Evolutionary conservation across 768 basidiomycete species (phyloP).

Genomic region (Naganishia friedmannii): DNA sequence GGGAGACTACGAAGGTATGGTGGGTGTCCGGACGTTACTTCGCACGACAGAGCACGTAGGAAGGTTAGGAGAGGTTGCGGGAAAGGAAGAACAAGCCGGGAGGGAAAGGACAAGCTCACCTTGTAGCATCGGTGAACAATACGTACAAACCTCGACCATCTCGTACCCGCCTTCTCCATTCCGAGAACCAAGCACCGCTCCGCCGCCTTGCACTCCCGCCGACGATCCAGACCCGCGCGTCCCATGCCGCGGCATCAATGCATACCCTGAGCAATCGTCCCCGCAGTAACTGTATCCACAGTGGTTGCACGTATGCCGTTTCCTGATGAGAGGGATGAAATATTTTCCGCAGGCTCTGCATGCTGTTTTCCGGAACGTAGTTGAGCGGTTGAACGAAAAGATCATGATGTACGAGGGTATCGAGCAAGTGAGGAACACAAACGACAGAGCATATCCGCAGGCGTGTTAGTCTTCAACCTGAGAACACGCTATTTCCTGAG

Average conservation of each 20-base stretch:
- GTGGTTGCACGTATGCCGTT: conserved; percentile 46
- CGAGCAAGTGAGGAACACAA: no score
- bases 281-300: conserved; percentile 51
- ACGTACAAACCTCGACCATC: conserved; percentile 46
- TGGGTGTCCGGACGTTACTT: conserved; percentile 46
- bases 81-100: neutral
- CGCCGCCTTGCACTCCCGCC: neutral
- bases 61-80: neutral
- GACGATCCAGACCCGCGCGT: neutral
- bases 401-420: neutral
- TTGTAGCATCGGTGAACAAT: conserved; percentile 48
- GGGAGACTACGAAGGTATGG: conserved; percentile 42
- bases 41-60: neutral
- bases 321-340: conserved; percentile 47
- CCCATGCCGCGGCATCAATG: conserved; percentile 46
- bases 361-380: conserved; percentile 31
- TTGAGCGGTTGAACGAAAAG: neutral
- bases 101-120: no score
- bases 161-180: conserved; percentile 44
- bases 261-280: conserved; percentile 44
- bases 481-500: no score
- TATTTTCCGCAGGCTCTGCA: conserved; percentile 49
- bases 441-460: no score
- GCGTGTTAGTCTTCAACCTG: no score
- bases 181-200: conserved; percentile 19